Evolutionary conservation across 2,329 filamentous ascomycete species (phyloP), one percentile per base, ranked within the genome.

Genomic region (Ophiostoma pallidulum): DNA sequence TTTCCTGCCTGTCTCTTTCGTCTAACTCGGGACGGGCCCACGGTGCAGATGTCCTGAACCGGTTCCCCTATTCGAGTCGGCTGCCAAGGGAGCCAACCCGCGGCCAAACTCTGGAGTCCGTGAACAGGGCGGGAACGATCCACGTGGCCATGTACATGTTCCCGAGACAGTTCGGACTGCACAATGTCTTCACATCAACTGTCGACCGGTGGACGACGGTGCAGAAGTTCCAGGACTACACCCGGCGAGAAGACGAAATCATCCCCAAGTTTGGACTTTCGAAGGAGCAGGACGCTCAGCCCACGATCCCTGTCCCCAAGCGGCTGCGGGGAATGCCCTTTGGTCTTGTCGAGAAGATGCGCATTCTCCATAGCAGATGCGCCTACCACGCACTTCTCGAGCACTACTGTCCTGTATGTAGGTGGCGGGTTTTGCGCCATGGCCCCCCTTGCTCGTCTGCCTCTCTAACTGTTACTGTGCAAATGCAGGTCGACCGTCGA

Each of bases 111-210:
- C 32, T 42, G 1, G n/a, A 5, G 5, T 22, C 29, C 1, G 42
- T 41, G n/a, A 67, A 76, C 56, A 58, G 69, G 2, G 59, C 64
- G 12, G 75, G 83, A 53, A 85, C 80, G 0, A 59, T 80, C 10
- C 86, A 84, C 56, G 66, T 94, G 18, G 78, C 95, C 76, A 92
- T 91, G 71, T 91, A 97, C 63, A 81, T 98, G 1, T 98, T 98
- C 57, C 92, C 92, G 28, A 75, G 83, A 10, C 90, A 97, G 59
- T 97, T 95, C 59, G 78, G 79, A 13, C 69, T 98, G 4, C 88
- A 94, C 60, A 98, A 97, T 63, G 88, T 84, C n/a, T 96, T 97
- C 60, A 88, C 81, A 0, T 86, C 81, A 5, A 66, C 69, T 4
- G 73, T 84, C 14, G 75, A 92, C 60, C 61, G 60, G 19, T 74